A percentile compares a stretch with the other conserved stretches of the same genome.
Conservation (phyloP, 129 eudicot genomes). For the Flaveria robusta region DNA sequence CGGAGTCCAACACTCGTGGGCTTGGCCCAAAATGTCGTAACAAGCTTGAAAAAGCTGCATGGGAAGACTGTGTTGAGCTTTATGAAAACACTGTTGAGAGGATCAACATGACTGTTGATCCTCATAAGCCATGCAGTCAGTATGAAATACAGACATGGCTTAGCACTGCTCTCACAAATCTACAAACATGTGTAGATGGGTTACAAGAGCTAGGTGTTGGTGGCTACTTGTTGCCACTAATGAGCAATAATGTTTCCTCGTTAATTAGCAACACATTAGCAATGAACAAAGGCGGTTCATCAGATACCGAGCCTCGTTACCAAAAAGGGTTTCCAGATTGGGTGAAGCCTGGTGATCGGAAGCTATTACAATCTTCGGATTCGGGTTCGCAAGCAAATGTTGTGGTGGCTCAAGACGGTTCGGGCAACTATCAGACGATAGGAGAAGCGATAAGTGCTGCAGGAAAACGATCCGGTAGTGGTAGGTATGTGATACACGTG, state of each 20-base stretch:
- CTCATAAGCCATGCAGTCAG: constrained; percentile 42
- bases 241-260: constrained; percentile 43
- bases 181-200: constrained; percentile 57
- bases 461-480: constrained; percentile 38
- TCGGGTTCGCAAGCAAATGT: constrained; percentile 41
- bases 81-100: constrained; percentile 51
- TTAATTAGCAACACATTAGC: constrained; percentile 57
- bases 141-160: constrained; percentile 53
- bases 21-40: constrained; percentile 59
- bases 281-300: constrained; percentile 43
- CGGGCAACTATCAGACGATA: constrained; percentile 55
- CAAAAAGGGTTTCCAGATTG: constrained; percentile 53
- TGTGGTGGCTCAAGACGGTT: constrained; percentile 72
- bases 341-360: constrained; percentile 56
- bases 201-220: constrained; percentile 52
- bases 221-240: constrained; percentile 41
- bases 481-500: constrained; percentile 54
- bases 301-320: constrained; percentile 14
- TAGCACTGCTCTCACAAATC: constrained; percentile 51
- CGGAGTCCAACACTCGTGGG: constrained; percentile 34
- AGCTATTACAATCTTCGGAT: constrained; percentile 38
- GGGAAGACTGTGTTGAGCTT: constrained; percentile 74
- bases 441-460: constrained; percentile 55
- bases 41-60: constrained; percentile 67
- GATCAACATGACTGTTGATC: constrained; percentile 56